Percentiles rank a stretch among this genome's conserved stretches.
These are phyloP conservation scores for Xylaria sp. DNA, from an alignment of 2,329 filamentous ascomycete genomes.

Conservation along the genomic window DNA sequence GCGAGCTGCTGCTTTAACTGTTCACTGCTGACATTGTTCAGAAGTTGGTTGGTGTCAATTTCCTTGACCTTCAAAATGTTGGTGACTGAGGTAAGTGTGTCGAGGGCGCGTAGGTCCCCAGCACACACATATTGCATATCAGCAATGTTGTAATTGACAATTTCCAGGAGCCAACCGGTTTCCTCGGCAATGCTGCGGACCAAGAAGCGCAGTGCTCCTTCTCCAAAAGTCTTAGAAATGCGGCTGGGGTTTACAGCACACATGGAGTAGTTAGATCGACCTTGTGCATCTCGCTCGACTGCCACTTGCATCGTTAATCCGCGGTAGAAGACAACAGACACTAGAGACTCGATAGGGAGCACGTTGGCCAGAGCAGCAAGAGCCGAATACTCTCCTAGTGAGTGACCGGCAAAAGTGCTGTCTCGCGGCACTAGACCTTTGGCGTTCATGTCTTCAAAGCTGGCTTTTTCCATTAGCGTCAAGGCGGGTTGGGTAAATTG, in stretches of 20 bases:
- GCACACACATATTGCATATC: constrained; percentile 81
- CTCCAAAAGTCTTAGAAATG: constrained; percentile 98
- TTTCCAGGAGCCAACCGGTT: constrained; percentile 95
- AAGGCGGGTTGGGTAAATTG: constrained; percentile 98
- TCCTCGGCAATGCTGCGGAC: constrained; percentile 94
- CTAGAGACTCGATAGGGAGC: constrained; percentile 99
- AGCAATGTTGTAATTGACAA: constrained; percentile 94
- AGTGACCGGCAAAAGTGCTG: constrained; percentile 98
- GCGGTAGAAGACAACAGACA: constrained; percentile 99
- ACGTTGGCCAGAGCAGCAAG: constrained; percentile 96
- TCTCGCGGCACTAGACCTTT: constrained; percentile 96
- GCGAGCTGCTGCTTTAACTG: constrained; percentile 90
- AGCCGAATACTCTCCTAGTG: constrained; percentile 96
- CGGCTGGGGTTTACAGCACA: constrained; percentile 98
- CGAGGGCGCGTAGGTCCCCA: constrained; percentile 76
- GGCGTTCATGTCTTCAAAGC: constrained; percentile 92
- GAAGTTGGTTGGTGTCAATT: constrained; percentile 94
- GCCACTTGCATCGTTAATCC: constrained; percentile 99
- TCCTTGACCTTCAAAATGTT: constrained; percentile 98
- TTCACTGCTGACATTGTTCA: constrained; percentile 85
- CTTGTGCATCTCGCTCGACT: constrained; percentile 91
- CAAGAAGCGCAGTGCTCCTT: constrained; percentile 95
- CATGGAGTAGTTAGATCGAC: constrained; percentile 99
- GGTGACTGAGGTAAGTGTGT: constrained; percentile 80
- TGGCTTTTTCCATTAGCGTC: constrained; percentile 99